Base-by-base conservation (phyloP, 176 grass and related monocot species). In the Musa itinerans region DNA sequence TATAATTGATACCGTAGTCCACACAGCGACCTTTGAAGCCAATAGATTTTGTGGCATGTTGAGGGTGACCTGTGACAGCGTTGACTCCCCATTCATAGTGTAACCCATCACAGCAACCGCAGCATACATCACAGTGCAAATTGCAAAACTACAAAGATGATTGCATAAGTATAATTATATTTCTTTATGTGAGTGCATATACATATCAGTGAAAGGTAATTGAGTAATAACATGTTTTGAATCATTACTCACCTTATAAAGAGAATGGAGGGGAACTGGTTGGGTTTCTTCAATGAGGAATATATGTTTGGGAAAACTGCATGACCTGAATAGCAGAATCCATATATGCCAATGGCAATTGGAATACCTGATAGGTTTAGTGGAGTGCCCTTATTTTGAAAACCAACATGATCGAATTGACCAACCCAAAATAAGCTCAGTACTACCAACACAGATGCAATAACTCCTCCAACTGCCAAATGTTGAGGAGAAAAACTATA, bases 241-340 rank as follows among this genome's bases (percentile, higher is more conserved):
- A 65, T 5, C 68, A 13, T 27, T 12, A 78, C 77, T 91, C 89
- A 94, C 95, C 95, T 87, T 50, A 86, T 71, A 71, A 89, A 79
- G n/a, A 99, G 76, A 63, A 99, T 62, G 9, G 83, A 80, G 19
- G 90, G 82, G 22, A 88, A 94, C 9, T 98, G 88, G 50, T 82
- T 83, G 34, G 82, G 81, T n/a, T 93, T 91, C 82, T 89, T 99
- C 20, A 94, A 75, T 75, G 95, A 99, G 58, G 90, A 89, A 74
- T 94, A 99, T 58, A 99, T 99, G 81, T 99, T 99, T 24, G 95
- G 95, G 79, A 99, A 99, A 61, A 99, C 86, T 54, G 90, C 95
- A 50, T 99, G 95, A 3, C 90, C 88, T 21, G 95, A 99, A 80
- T 87, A 99, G 84, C 88, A 84, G 24, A 91, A 99, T 53, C 90